Base-by-base conservation (phyloP, 2,329 filamentous ascomycete genomes). In the Rugonectria rugulosa region DNA sequence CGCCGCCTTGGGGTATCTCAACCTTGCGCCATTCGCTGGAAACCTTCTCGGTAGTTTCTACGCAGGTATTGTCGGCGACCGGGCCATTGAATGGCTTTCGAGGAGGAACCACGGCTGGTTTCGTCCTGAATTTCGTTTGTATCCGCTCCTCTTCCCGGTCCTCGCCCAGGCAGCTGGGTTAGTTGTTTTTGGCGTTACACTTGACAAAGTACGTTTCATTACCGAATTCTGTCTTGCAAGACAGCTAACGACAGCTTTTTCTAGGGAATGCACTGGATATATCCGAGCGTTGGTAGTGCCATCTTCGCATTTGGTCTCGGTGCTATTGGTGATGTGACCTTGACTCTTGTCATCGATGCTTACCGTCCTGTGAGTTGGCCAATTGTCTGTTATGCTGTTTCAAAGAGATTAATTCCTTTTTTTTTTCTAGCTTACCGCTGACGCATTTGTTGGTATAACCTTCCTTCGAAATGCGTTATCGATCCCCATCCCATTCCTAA, bases 111-210 rank as follows among this genome's bases (percentile, higher is more conserved):
- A 67, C 1, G 75, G 75, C 2, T 70, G 73, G 21, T 78, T 73
- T 45, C 75, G 78, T 50, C 76, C 76, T 0, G 77, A 79, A 51
- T 77, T 77, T 67, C 66, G 77, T 2, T 63, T 78, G 3, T 74
- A 68, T 17, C n/a, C 61, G 2, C 37, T 60, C 12, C 53, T 57
- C 5, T 34, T 66, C 5, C 72, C 74, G 5, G 70, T 69, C 0
- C 3, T 76, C 1, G 34, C 63, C 8, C 62, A 72, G 57, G 66
- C 69, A 3, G 71, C 63, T 3, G 75, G 75, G 0, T 23, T 75
- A 9, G 68, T 72, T 11, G 71, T 76, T 62, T 77, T 75, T 51
- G 74, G 74, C 5, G 58, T 61, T 2, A 74, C 72, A 0, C 53
- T 70, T 2, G 60, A 42, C 14, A 29, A 15, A 10, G 20, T 24